These are phyloP conservation scores for Astrocystis sublimbata DNA, from an alignment of 495 filamentous ascomycete species.

Conservation along the genomic window DNA sequence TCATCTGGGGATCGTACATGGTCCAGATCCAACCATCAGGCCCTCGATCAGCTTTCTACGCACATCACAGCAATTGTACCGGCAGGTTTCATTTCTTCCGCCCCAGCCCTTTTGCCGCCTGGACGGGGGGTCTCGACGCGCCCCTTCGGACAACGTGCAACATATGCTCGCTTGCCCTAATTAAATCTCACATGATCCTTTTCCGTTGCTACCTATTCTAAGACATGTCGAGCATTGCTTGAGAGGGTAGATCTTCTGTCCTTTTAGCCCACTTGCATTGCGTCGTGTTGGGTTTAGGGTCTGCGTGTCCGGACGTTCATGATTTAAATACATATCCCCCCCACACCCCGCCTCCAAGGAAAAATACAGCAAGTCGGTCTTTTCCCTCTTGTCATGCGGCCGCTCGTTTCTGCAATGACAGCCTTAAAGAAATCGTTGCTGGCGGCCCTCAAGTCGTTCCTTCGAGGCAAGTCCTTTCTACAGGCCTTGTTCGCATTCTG, in stretches of 20 bases:
- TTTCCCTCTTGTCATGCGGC: slow-evolving; percentile 45
- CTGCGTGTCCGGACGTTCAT: slow-evolving; percentile 11
- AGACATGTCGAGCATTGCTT: slow-evolving; percentile 32
- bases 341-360: slow-evolving; percentile 16
- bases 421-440: slow-evolving; percentile 44
- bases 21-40: slow-evolving; percentile 36
- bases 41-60: slow-evolving; percentile 19
- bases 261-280: slow-evolving; percentile 9
- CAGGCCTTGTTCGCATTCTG: slow-evolving; percentile 53
- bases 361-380: slow-evolving; percentile 9
- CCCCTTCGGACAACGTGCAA: slow-evolving; percentile 23
- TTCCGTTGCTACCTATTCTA: slow-evolving; percentile 18
- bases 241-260: slow-evolving; percentile 14
- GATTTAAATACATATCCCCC: slow-evolving; percentile 25
- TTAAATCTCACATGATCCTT: slow-evolving; percentile 22
- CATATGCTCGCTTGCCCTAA: slow-evolving; percentile 27
- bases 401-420: slow-evolving; percentile 49
- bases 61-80: slow-evolving; percentile 22
- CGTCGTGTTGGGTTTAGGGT: slow-evolving; percentile 5
- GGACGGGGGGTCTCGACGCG: slow-evolving; percentile 34
- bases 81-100: slow-evolving; percentile 39
- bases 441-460: slow-evolving; percentile 49
- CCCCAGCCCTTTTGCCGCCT: slow-evolving; percentile 34
- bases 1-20: slow-evolving; percentile 30
- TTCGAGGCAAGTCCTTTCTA: slow-evolving; percentile 54